Conservation (phyloP, 768 basidiomycete genomes). For the Rhodotorula toruloides region DNA sequence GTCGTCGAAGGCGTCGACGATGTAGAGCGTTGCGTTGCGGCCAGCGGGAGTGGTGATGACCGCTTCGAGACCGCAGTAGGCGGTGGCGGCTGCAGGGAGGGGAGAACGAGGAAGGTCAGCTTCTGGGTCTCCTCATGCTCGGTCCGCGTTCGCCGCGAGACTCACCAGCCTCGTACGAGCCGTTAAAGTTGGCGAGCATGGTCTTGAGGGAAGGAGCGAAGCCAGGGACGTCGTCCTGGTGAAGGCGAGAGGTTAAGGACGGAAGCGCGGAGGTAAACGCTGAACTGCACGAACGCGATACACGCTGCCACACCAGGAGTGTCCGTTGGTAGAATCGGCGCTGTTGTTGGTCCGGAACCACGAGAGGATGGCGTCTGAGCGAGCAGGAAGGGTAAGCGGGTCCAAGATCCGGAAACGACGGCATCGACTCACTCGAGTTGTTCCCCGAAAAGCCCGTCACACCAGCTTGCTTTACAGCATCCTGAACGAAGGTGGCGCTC, state of each 20-base stretch:
- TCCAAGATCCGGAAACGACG: too few relatives aligned
- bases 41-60: conserved; percentile 28
- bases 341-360: conserved; percentile 38
- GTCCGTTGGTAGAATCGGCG: conserved; percentile 40
- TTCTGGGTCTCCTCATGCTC: too few relatives aligned
- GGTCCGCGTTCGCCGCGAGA: too few relatives aligned
- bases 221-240: conserved; percentile 31
- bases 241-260: background rate
- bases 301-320: conserved; percentile 30
- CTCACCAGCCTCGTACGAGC: too few relatives aligned
- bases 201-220: conserved; percentile 38
- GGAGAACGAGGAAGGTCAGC: background rate
- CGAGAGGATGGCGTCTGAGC: conserved; percentile 6
- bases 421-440: conserved; percentile 4
- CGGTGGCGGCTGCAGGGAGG: conserved; percentile 22
- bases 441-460: conserved; percentile 19
- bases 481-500: background rate
- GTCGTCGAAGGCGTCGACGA: conserved; percentile 40
- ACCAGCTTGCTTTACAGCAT: background rate
- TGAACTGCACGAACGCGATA: background rate
- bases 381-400: too few relatives aligned
- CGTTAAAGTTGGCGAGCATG: conserved; percentile 39
- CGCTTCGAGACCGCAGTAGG: conserved; percentile 40
- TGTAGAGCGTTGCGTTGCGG: conserved; percentile 13
- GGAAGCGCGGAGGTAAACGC: background rate